Conservation (phyloP, 2,329 filamentous ascomycete species). For the Diaporthe sp. region DNA sequence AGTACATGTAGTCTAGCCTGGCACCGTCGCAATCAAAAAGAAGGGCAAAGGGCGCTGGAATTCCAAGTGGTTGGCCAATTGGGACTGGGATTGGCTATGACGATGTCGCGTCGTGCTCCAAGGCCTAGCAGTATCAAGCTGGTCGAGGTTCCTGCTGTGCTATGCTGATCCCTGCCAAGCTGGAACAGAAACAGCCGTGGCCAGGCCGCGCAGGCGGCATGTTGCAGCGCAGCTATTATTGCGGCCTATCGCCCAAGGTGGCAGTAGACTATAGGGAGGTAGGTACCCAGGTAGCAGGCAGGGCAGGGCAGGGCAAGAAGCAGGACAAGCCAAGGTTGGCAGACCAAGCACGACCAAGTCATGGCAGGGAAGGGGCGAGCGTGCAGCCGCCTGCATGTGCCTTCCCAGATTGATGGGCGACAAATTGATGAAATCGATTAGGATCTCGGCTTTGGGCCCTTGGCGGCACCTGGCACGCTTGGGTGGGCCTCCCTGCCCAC, state of each 20-base stretch:
- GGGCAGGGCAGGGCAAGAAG: background rate
- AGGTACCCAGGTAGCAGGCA: too few relatives aligned
- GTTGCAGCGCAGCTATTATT: slow-evolving; percentile 3
- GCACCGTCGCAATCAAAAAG: slow-evolving; percentile 8
- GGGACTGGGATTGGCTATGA: slow-evolving; percentile 23
- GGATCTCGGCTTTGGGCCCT: slow-evolving; percentile 23
- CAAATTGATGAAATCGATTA: slow-evolving; percentile 21
- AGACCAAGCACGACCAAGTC: background rate
- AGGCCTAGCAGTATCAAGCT: slow-evolving; percentile 2
- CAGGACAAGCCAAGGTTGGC: background rate
- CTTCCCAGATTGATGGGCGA: slow-evolving; percentile 27
- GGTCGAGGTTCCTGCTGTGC: background rate
- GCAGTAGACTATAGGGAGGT: background rate
- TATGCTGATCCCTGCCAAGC: slow-evolving; percentile 26
- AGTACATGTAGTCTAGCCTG: slow-evolving; percentile 24
- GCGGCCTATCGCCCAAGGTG: background rate
- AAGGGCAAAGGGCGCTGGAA: slow-evolving; percentile 25
- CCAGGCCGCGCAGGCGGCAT: slow-evolving; percentile 10
- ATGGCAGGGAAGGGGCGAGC: background rate
- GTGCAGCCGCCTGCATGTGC: slow-evolving; percentile 22
- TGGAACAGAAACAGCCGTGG: slow-evolving; percentile 28
- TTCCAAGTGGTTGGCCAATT: slow-evolving; percentile 25
- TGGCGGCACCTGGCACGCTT: background rate
- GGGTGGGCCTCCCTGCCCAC: slow-evolving; percentile 4
- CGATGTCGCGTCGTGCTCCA: slow-evolving; percentile 15